Base-by-base conservation (phyloP, 129 eudicot species). In the Scalesia atractyloides region DNA sequence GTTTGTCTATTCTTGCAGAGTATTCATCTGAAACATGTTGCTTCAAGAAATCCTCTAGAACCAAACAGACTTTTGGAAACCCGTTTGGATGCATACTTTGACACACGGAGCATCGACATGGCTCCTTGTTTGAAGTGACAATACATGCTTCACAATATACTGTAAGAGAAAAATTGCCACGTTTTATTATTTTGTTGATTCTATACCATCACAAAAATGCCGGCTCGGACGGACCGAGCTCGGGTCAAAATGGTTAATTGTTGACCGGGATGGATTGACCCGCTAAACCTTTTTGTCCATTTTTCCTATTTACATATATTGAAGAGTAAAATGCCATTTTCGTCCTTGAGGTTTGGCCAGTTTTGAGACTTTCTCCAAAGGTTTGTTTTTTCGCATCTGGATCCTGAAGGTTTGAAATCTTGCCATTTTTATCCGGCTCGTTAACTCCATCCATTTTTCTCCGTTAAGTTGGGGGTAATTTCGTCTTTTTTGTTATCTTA, bases 81-180 rank as follows among this genome's bases (percentile, higher is more conserved):
- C 92, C 89, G 36, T 70, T 79, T 34, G 92, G 92, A 76, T 87
- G 89, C 69, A 61, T 4, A 62, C 83, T 79, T 67, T 77, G 81
- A 70, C 92, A 87, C 43, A 72, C 75, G 5, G 84, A 83, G 76
- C 92, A 87, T 73, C 44, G 74, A 71, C 81, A 76, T 68, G 41
- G 43, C 48, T 64, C 75, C 47, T 87, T 70, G 39, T 56, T 44
- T 50, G 82, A 76, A 24, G 56, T 34, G 50, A 49, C 36, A 30
- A 81, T 77, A 62, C 92, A 87, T 12, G 80, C 72, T 70, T 87
- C 85, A 78, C 92, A 87, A 67, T 66, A 84, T 46, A 87, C 92
- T 87, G 86, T 70, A 59, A 34, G 44, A 59, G 64, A 59, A 59
- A 59, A 26, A 59, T 1, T 1, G 18, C 16, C 0, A 6, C 17